Evolutionary conservation across 495 filamentous ascomycete species (phyloP).

Genomic region (Sporormia fimetaria): DNA sequence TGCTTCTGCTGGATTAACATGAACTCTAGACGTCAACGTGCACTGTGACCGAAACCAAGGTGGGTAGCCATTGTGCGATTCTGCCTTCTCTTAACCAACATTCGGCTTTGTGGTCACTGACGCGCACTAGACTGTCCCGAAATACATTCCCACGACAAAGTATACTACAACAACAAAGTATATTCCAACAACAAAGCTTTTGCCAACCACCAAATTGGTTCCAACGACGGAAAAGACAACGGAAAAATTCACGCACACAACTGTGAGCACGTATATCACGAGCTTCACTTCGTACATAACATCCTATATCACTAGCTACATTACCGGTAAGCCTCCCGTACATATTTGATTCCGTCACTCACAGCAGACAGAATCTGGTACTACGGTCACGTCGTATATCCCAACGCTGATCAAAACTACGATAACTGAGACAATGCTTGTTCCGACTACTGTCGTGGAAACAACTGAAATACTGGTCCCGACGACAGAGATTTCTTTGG

Average conservation of each 20-base stretch:
- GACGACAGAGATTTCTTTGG: conserved; percentile 2
- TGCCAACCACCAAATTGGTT: background rate
- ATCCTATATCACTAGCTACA: background rate
- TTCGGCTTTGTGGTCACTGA: too few relatives aligned
- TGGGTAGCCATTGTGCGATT: too few relatives aligned
- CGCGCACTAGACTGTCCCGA: too few relatives aligned
- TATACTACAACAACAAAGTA: too few relatives aligned
- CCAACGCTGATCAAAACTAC: background rate
- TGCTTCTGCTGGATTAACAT: background rate
- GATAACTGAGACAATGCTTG: background rate
- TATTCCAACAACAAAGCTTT: too few relatives aligned
- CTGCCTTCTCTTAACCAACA: too few relatives aligned
- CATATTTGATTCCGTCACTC: background rate
- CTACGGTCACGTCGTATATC: background rate
- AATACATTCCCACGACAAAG: too few relatives aligned
- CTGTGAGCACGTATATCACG: conserved; percentile 6
- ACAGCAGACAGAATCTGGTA: conserved; percentile 2
- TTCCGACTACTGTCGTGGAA: background rate
- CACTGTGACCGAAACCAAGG: conserved; percentile 1
- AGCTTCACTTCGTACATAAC: conserved; percentile 5
- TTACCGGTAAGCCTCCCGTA: background rate
- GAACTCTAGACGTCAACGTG: background rate
- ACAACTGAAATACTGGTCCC: background rate
- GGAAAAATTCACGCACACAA: background rate
- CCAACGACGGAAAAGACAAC: background rate